Evolutionary conservation across 495 filamentous ascomycete species (phyloP).

Genomic region (Podospora anserina): DNA sequence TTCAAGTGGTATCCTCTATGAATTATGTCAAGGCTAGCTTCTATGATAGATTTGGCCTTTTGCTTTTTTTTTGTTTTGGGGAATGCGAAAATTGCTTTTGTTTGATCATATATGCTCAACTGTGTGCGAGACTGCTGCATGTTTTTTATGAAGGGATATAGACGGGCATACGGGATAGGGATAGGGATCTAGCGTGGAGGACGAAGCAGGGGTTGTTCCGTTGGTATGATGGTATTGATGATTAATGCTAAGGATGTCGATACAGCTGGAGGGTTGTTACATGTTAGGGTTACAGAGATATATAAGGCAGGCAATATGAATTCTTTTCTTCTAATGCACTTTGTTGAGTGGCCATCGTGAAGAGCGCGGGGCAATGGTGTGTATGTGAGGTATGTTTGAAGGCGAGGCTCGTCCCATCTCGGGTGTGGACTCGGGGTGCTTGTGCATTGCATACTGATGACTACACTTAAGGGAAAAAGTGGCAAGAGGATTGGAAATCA

Average conservation of each 20-base stretch:
- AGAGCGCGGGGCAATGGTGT: background rate
- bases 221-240: background rate
- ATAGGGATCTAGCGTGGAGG: background rate
- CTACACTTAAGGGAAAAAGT: background rate
- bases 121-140: background rate
- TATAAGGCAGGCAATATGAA: background rate
- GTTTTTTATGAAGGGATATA: background rate
- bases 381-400: background rate
- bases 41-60: constrained; percentile 2
- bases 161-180: no score
- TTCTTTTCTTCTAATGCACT: background rate
- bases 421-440: background rate
- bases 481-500: background rate
- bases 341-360: background rate
- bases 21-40: background rate
- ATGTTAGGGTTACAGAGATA: background rate
- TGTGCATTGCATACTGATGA: background rate
- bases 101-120: background rate
- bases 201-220: background rate
- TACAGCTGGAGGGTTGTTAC: background rate
- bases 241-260: background rate
- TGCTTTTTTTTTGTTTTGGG: constrained; percentile 6
- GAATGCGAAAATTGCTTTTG: constrained; percentile 3
- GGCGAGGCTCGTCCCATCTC: background rate
- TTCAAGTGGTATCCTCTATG: background rate